A percentile compares a stretch with the other conserved stretches of the same genome.
phyloP scores from a whole-genome alignment of 1,284 basidiomycete genomes.

The Leccinum ponderosum region DNA sequence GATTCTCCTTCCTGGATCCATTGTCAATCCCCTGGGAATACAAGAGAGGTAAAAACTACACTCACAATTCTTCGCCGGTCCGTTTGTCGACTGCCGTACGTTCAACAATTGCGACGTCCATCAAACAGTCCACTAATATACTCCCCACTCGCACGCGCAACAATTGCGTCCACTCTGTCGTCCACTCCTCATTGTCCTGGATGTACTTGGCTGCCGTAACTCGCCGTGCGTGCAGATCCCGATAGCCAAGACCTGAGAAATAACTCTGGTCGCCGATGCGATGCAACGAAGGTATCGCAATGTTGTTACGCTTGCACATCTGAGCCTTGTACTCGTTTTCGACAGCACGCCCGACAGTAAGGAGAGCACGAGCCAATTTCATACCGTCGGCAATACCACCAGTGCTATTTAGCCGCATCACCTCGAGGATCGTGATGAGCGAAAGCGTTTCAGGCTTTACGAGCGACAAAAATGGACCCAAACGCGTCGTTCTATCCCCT shows the following conservation, averaged over 20 bases:
- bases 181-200: constrained; percentile 68
- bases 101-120: constrained; percentile 82
- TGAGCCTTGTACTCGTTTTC: constrained; percentile 89
- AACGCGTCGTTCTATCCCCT: constrained; percentile 16
- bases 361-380: constrained; percentile 85
- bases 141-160: constrained; percentile 81
- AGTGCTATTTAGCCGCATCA: constrained; percentile 82
- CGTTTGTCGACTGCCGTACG: constrained; percentile 57
- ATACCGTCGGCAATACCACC: constrained; percentile 84
- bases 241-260: constrained; percentile 60
- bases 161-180: constrained; percentile 80
- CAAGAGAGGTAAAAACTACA: constrained; percentile 12
- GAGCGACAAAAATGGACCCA: constrained; percentile 72
- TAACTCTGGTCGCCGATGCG: constrained; percentile 45
- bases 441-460: constrained; percentile 82
- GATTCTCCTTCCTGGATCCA: constrained; percentile 65
- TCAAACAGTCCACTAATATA: constrained; percentile 81
- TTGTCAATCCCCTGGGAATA: constrained; percentile 1
- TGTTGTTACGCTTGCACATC: constrained; percentile 69
- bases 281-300: constrained; percentile 46
- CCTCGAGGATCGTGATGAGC: constrained; percentile 87
- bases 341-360: constrained; percentile 83
- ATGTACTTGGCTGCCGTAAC: constrained; percentile 66
- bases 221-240: constrained; percentile 56
- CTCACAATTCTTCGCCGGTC: constrained; percentile 61